Evolutionary conservation across 257 asterid genomes (phyloP).

Genomic region (Solanum chmielewskii): DNA sequence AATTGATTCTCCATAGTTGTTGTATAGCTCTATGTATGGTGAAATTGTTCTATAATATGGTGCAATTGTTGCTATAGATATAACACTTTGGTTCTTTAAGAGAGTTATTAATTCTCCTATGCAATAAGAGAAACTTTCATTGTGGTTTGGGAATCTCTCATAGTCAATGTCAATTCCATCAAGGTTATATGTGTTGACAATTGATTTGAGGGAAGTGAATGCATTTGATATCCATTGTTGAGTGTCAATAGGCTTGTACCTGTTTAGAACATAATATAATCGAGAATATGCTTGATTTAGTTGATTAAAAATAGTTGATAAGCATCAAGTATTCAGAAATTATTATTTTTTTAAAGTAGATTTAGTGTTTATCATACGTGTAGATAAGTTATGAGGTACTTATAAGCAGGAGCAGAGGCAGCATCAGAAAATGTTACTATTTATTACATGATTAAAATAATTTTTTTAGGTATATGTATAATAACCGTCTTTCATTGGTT

Average conservation of each 20-base stretch:
- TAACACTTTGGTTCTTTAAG: conserved; percentile 45
- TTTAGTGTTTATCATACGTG: not conserved
- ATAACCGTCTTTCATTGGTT: too few relatives aligned
- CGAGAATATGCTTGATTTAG: not conserved
- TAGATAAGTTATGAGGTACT: not conserved
- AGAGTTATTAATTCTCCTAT: conserved; percentile 46
- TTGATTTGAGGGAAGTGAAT: conserved; percentile 33
- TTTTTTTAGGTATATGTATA: too few relatives aligned
- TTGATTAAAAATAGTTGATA: not conserved
- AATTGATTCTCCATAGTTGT: conserved; percentile 22
- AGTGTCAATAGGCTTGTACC: conserved; percentile 37
- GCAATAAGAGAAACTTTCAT: conserved; percentile 44
- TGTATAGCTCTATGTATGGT: conserved; percentile 35
- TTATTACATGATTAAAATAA: too few relatives aligned
- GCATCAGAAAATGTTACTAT: too few relatives aligned
- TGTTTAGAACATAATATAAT: conserved; percentile 12
- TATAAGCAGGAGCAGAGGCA: not conserved
- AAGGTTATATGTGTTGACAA: conserved; percentile 30
- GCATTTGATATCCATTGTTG: conserved; percentile 56
- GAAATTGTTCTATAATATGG: conserved; percentile 37
- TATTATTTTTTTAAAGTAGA: not conserved
- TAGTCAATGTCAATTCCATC: conserved; percentile 72
- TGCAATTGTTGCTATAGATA: conserved; percentile 50
- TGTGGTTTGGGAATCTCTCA: conserved; percentile 31
- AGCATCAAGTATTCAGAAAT: not conserved